Conservation (phyloP, 305 asterid genomes). For the Fraxinus sp. region DNA sequence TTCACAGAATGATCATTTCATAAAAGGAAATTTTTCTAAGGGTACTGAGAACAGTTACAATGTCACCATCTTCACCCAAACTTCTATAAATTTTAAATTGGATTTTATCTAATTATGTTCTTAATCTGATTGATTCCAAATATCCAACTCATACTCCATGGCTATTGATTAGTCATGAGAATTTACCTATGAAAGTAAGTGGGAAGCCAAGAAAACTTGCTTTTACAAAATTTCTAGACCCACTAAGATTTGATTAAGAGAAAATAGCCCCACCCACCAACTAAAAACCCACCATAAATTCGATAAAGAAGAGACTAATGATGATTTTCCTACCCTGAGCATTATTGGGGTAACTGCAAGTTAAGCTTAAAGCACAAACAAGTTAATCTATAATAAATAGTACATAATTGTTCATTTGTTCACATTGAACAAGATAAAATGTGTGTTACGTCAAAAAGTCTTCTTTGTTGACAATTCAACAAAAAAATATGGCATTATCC, state of each 20-base stretch:
- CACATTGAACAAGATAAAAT: not conserved
- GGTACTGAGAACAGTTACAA: conserved; percentile 25
- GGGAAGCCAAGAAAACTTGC: not conserved
- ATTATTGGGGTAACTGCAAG: not conserved
- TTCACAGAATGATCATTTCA: conserved; percentile 30
- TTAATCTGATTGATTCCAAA: conserved; percentile 11
- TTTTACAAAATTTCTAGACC: not conserved
- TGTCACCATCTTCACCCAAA: conserved; percentile 30
- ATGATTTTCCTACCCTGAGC: not conserved
- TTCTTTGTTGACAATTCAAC: not conserved
- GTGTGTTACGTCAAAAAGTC: too few relatives aligned
- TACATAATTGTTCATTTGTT: not conserved
- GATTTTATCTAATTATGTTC: not conserved
- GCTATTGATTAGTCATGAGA: not conserved
- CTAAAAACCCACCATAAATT: not conserved
- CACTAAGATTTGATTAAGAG: not conserved
- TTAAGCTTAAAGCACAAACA: not conserved
- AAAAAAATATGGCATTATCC: not conserved
- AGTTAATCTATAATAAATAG: not conserved
- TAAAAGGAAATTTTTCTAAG: conserved; percentile 6
- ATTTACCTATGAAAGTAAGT: not conserved
- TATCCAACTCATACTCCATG: not conserved
- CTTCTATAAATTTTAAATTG: not conserved
- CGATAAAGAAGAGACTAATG: not conserved
- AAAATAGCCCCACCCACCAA: conserved; percentile 5